Base-by-base conservation (phyloP, 2,329 filamentous ascomycete genomes). In the Fulvia fulva region DNA sequence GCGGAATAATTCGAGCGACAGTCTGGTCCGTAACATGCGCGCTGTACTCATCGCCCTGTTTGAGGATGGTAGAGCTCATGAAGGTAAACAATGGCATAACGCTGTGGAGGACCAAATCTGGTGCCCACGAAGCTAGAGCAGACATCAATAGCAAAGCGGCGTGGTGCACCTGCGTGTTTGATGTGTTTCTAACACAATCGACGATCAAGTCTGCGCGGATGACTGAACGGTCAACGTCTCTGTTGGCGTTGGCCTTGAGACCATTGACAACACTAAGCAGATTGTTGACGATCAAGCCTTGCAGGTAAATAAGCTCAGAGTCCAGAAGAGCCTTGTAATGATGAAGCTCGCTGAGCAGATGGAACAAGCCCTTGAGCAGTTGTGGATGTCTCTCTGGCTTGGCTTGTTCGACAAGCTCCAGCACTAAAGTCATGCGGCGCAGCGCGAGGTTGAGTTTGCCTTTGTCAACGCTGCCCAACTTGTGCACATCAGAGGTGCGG, bases 71-170 rank as follows among this genome's bases (percentile, higher is more conserved):
- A 45, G 88, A 89, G 44, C 93, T 91, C 87, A 97, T 97, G 72
- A 97, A 97, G 0, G 94, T 97, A 76, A 99, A 99, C 53, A 99
- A 93, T 12, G 94, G 94, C 94, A 99, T 99, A 55, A 99, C 90
- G 67, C 91, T 97, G 75, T 99, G 93, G 57, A 99, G 81, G 2
- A 99, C 90, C 50, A 96, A 79, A 72, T 96, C 92, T 0, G 95
- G 94, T 0, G 91, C 90, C 65, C 92, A 89, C 41, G 88, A 88
- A 22, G 94, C 93, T 43, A 99, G 80, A 57, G 87, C 88, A 23
- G 93, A 91, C 58, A 97, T 90, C 25, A 99, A 80, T 8, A 97
- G 83, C 14, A 99, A 80, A 3, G 94, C 92, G 5, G 88, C 87
- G 70, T 96, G 97, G 71, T 97, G 95, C 6, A 99, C 91, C 63